A percentile compares a stretch with the other conserved stretches of the same genome.
Evolutionary conservation across 495 filamentous ascomycete genomes (phyloP).

Genomic region (Terfezia claveryi): DNA sequence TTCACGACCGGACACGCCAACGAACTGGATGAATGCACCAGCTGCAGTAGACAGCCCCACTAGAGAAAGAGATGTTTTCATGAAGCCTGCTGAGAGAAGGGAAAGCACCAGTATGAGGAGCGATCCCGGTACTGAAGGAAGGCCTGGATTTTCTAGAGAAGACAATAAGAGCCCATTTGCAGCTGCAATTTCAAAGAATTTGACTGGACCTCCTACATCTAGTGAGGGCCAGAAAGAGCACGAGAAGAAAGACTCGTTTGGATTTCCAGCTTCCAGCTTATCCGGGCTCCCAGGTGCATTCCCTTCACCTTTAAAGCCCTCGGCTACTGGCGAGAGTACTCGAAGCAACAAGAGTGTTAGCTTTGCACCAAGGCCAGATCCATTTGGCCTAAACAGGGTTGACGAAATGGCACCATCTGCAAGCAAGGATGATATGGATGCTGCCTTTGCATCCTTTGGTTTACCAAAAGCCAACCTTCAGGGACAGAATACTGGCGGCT

Average conservation of each 20-base stretch:
- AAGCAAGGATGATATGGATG: conserved; percentile 55
- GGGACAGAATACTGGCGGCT: conserved; percentile 22
- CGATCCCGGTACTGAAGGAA: conserved; percentile 17
- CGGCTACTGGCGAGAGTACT: conserved; percentile 30
- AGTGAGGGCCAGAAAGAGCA: conserved; percentile 9
- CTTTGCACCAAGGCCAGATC: conserved; percentile 23
- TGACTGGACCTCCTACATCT: conserved; percentile 12
- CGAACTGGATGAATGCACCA: conserved; percentile 19
- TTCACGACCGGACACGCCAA: conserved; percentile 35
- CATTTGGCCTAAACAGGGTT: conserved; percentile 30
- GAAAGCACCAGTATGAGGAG: conserved; percentile 18
- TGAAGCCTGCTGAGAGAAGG: conserved; percentile 10
- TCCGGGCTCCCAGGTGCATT: conserved; percentile 21
- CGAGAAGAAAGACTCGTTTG: conserved; percentile 16
- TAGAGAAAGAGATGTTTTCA: conserved; percentile 12
- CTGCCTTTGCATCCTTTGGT: conserved; percentile 43
- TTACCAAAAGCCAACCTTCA: conserved; percentile 20
- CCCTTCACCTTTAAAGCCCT: conserved; percentile 32
- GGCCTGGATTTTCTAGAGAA: conserved; percentile 14
- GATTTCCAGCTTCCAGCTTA: neutral
- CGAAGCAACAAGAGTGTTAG: conserved; percentile 20
- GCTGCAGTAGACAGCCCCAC: conserved; percentile 2
- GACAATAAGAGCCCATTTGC: conserved; percentile 18
- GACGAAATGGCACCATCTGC: conserved; percentile 30
- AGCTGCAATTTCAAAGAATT: conserved; percentile 15